phyloP scores from a whole-genome alignment of 805 yeast species.

The Nakazawaea laoshanensis region DNA sequence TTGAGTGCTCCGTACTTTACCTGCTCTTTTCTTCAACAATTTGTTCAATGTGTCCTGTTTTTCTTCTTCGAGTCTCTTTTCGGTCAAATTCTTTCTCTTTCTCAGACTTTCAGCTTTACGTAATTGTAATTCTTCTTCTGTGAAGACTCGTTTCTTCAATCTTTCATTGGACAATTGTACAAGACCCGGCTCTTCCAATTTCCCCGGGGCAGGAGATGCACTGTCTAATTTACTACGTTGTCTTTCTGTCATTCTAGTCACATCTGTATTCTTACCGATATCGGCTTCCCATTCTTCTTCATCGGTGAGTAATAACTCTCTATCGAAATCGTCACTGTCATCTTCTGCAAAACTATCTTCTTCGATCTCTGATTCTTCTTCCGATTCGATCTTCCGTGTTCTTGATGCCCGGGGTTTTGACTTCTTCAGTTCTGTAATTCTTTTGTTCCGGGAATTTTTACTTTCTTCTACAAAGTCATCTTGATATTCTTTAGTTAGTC shows the following conservation, averaged over 20 bases:
- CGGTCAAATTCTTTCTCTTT: conserved; percentile 76
- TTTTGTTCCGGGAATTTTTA: neutral
- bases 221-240: conserved; percentile 35
- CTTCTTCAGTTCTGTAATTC: neutral
- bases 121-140: conserved; percentile 78
- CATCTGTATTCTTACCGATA: conserved; percentile 31
- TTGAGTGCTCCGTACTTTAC: conserved; percentile 43
- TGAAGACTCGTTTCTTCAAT: conserved; percentile 45
- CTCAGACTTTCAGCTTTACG: conserved; percentile 84
- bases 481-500: too few species aligned
- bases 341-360: conserved; percentile 18
- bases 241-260: conserved; percentile 45
- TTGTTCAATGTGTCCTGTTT: conserved; percentile 87
- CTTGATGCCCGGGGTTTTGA: neutral
- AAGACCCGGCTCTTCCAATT: conserved; percentile 15
- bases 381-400: too few species aligned
- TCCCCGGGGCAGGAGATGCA: neutral
- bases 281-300: conserved; percentile 15
- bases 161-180: conserved; percentile 29
- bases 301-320: conserved; percentile 6
- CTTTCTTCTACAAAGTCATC: too few species aligned
- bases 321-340: conserved; percentile 7
- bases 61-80: conserved; percentile 81
- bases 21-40: conserved; percentile 76
- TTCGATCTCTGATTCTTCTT: conserved; percentile 17